Evolutionary conservation across 1,284 basidiomycete genomes (phyloP).

Genomic region (Fomitopsis palustris): DNA sequence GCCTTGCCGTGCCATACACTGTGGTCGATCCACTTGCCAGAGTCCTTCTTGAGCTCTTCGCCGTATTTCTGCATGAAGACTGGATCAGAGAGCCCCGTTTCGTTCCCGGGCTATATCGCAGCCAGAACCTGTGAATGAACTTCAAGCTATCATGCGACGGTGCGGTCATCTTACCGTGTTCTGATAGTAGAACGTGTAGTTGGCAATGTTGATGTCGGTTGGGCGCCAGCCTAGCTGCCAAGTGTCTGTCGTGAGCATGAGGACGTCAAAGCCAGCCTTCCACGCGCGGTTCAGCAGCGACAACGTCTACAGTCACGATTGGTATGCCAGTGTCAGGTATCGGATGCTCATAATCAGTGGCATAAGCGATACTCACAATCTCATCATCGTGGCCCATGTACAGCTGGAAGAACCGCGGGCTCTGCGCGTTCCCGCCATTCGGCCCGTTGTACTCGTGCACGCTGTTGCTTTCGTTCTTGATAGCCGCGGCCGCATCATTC

Average conservation of each 20-base stretch:
- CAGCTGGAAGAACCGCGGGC: constrained; percentile 56
- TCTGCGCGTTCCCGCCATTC: constrained; percentile 35
- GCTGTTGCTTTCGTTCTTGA: constrained; percentile 36
- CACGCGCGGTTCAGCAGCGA: constrained; percentile 46
- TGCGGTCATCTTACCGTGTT: neutral
- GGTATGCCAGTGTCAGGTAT: neutral
- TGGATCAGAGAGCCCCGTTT: constrained; percentile 50
- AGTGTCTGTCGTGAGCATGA: constrained; percentile 57
- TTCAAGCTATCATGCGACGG: neutral
- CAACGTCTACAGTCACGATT: constrained; percentile 29
- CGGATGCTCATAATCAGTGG: neutral
- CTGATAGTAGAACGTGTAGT: constrained; percentile 35
- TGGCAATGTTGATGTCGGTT: constrained; percentile 50
- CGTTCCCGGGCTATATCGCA: constrained; percentile 31
- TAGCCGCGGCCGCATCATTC: constrained; percentile 39
- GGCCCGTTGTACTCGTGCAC: constrained; percentile 32
- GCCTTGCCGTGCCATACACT: constrained; percentile 58
- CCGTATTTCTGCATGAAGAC: constrained; percentile 51
- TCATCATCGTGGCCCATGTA: constrained; percentile 60
- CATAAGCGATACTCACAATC: constrained; percentile 33
- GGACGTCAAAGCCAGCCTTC: constrained; percentile 46
- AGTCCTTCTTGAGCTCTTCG: constrained; percentile 39
- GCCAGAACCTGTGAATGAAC: no score
- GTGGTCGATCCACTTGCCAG: constrained; percentile 52
- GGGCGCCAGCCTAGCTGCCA: constrained; percentile 59